Conservation (phyloP, 2,329 filamentous ascomycete genomes). For the Aspergillus sp. region DNA sequence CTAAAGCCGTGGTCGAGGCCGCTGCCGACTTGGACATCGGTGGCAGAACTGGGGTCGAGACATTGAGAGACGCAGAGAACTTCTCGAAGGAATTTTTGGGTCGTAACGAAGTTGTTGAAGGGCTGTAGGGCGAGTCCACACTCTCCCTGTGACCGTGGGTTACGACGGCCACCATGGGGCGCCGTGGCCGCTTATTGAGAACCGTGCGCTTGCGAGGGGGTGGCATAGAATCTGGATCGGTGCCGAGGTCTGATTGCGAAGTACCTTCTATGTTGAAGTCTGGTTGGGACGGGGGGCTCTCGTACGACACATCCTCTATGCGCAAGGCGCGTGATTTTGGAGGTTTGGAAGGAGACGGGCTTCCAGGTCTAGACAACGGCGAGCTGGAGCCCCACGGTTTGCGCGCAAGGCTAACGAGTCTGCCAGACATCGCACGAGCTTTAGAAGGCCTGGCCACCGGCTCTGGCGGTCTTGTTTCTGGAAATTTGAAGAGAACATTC, state of each 20-base stretch:
- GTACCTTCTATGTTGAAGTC: conserved; percentile 4
- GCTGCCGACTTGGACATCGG: conserved; percentile 40
- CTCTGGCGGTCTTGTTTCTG: conserved; percentile 23
- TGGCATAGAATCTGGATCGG: conserved; percentile 9
- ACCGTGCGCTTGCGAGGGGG: conserved; percentile 25
- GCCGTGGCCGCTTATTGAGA: conserved; percentile 30
- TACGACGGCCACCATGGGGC: conserved; percentile 34
- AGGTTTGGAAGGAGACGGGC: conserved; percentile 38
- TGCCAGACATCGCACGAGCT: conserved; percentile 42
- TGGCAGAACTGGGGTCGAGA: conserved; percentile 41
- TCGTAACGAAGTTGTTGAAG: conserved; percentile 34
- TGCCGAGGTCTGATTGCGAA: conserved; percentile 15
- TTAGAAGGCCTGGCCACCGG: conserved; percentile 32
- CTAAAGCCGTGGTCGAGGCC: conserved; percentile 29
- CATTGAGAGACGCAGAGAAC: conserved; percentile 33
- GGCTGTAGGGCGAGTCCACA: conserved; percentile 28
- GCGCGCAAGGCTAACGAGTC: conserved; percentile 43
- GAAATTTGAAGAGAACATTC: conserved; percentile 13
- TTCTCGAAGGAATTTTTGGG: conserved; percentile 41
- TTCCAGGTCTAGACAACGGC: conserved; percentile 38
- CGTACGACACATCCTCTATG: conserved; percentile 23
- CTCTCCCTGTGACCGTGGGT: conserved; percentile 28
- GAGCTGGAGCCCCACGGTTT: conserved; percentile 43
- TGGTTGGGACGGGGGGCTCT: conserved; percentile 10
- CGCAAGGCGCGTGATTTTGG: conserved; percentile 16